Base-by-base conservation (phyloP, 1,284 basidiomycete species). In the Abortiporus biennis region DNA sequence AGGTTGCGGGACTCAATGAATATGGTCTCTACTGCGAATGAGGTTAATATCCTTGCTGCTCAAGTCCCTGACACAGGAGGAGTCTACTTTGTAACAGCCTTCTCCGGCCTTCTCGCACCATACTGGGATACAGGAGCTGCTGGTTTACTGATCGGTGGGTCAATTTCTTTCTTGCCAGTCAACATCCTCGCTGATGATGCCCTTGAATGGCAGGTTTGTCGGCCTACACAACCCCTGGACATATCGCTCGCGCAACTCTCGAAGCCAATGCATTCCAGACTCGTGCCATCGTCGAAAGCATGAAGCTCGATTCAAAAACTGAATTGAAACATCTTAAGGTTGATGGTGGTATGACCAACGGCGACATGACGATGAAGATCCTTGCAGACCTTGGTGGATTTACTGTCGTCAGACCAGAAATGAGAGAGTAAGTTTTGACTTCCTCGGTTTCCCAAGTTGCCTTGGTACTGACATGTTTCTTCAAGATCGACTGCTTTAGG, bases 41-140 rank as follows among this genome's bases (percentile, higher is more conserved):
- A 98, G 47, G 87, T 98, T 55, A 96, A 97, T 57, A 72, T 72
- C 13, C 76, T 98, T 30, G 94, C 92, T 1, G 79, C 74, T 4
- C 74, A 82, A 34, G 92, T 87, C 33, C 66, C 80, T 13, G 80
- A 86, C 56, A 86, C 91, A 0, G 94, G 89, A 34, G 95, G 95
- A n/a, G 76, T 97, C 27, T 97, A 92, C 70, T 99, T 99, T 57
- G 95, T 99, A 30, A 95, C 95, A 1, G 94, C 91, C 6, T 96
- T 98, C 70, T 87, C 85, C 42, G 94, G 93, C 47, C 72, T 97
- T 25, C 78, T 95, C 33, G 92, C 91, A 13, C 91, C 92, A 2
- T 91, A 92, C 63, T 95, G 92, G 92, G 92, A 95, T 60, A 79
- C 90, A 35, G 78, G 78, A 16, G 92, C 92, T 13, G 83, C 81